Evolutionary conservation across 1,284 basidiomycete species (phyloP).

Genomic region (Trichosporon sp.): DNA sequence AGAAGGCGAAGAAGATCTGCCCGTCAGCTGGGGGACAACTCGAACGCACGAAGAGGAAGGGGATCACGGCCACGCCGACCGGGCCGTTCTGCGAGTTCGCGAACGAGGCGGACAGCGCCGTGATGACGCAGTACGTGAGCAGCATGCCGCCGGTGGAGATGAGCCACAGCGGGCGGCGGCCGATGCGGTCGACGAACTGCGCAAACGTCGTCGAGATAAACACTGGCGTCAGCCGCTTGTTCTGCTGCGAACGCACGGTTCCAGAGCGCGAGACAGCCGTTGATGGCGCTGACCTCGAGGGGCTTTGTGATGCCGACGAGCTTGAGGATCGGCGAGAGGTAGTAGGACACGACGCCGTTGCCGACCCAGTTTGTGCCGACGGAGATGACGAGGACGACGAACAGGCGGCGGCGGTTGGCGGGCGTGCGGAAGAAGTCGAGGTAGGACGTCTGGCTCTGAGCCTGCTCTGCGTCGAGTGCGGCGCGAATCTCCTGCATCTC

Average conservation of each 20-base stretch:
- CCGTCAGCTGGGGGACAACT: neutral
- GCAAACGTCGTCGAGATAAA: constrained; percentile 15
- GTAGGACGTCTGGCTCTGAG: constrained; percentile 22
- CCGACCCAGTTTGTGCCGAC: constrained; percentile 29
- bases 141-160: constrained; percentile 33
- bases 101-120: constrained; percentile 30
- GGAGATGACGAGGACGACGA: constrained; percentile 26
- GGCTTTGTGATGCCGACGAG: constrained; percentile 34
- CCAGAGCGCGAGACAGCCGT: constrained; percentile 28
- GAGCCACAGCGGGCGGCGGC: constrained; percentile 37
- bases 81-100: constrained; percentile 22
- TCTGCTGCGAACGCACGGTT: constrained; percentile 5
- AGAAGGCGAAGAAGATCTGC: constrained; percentile 22
- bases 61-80: constrained; percentile 36
- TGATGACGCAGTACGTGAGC: constrained; percentile 26
- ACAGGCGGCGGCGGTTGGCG: constrained; percentile 37
- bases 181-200: constrained; percentile 19
- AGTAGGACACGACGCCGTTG: constrained; percentile 36
- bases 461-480: constrained; percentile 25
- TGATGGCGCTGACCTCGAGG: constrained; percentile 29
- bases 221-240: neutral
- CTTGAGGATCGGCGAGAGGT: constrained; percentile 32
- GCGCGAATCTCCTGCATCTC: constrained; percentile 31
- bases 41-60: constrained; percentile 28
- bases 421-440: constrained; percentile 34